A percentile compares a stretch with the other conserved stretches of the same genome.
These are phyloP conservation scores for Phaeotremella fagi DNA, from an alignment of 768 basidiomycete species.

Conservation along the genomic window DNA sequence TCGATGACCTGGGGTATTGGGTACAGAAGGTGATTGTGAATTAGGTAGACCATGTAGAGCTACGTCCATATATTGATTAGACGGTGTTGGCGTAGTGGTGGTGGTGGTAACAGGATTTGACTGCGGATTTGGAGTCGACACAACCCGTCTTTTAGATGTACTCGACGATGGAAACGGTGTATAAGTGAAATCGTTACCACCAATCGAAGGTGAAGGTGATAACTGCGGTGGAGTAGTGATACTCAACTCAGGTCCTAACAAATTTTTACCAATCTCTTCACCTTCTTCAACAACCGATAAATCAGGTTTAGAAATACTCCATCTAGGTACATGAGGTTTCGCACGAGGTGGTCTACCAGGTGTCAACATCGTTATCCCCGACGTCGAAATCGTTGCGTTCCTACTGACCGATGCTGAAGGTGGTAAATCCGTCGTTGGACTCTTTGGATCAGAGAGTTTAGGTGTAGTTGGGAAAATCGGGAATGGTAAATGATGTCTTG, in stretches of 20 bases:
- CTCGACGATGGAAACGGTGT: conserved; percentile 4
- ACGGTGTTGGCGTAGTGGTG: conserved; percentile 2
- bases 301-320: not conserved
- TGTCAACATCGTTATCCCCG: conserved; percentile 19
- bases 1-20: conserved; percentile 32
- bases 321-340: not conserved
- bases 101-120: not conserved
- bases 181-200: conserved; percentile 8
- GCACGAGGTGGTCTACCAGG: conserved; percentile 14
- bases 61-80: conserved; percentile 30
- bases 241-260: conserved; percentile 9
- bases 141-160: not conserved
- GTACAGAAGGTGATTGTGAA: not conserved
- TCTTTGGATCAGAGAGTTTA: conserved; percentile 22
- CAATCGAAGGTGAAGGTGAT: conserved; percentile 26
- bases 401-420: conserved; percentile 11
- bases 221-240: conserved; percentile 11
- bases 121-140: not conserved
- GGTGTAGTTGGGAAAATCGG: conserved; percentile 37
- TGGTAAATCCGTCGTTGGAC: conserved; percentile 27
- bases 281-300: not conserved
- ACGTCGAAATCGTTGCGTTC: not conserved
- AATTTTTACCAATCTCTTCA: not conserved
- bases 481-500: not conserved
- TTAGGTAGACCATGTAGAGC: conserved; percentile 21